These are phyloP conservation scores for Toxicodendron radicans DNA, from an alignment of 345 rosid genomes.

Conservation along the genomic window DNA sequence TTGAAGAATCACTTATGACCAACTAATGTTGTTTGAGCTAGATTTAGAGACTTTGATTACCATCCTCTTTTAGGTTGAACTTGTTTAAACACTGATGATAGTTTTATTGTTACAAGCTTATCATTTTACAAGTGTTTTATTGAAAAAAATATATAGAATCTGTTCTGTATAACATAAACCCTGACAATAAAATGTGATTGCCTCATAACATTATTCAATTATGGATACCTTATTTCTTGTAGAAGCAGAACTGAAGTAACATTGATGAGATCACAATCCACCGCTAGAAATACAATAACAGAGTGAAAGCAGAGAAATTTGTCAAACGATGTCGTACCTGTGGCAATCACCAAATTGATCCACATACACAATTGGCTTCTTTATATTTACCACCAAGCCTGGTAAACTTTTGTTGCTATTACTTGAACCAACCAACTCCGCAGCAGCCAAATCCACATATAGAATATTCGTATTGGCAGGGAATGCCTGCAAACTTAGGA, in stretches of 20 bases:
- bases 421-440: constrained; percentile 64
- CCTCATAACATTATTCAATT: not conserved
- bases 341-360: constrained; percentile 66
- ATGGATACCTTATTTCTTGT: not conserved
- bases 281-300: not conserved
- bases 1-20: not conserved
- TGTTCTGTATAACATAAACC: not conserved
- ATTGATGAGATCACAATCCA: not conserved
- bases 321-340: constrained; percentile 46
- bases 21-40: not conserved
- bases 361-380: constrained; percentile 58
- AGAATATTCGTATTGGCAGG: constrained; percentile 96
- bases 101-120: not conserved
- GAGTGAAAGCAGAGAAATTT: constrained; percentile 15
- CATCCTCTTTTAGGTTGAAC: not conserved
- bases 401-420: constrained; percentile 68
- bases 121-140: not conserved
- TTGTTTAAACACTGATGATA: not conserved
- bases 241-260: not conserved
- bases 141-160: not conserved
- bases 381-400: constrained; percentile 76
- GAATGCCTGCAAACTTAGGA: constrained; percentile 68
- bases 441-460: constrained; percentile 72
- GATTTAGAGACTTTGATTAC: not conserved
- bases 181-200: not conserved